Evolutionary conservation across 2,329 filamentous ascomycete species (phyloP).

Genomic region (Endoconidiophora polonica): DNA sequence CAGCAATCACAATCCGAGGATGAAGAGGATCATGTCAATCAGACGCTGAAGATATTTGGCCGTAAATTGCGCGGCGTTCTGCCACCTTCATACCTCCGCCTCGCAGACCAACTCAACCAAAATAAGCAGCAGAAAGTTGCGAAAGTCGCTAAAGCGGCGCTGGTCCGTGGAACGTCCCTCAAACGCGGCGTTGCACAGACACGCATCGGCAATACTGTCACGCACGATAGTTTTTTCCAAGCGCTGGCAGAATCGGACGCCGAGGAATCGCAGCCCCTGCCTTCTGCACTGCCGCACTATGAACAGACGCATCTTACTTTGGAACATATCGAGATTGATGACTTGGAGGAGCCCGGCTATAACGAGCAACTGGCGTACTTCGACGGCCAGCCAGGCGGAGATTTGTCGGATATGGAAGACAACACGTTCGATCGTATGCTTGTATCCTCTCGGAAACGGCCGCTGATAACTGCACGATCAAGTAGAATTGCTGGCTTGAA

Average conservation of each 20-base stretch:
- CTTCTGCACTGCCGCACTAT: not conserved
- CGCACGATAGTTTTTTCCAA: constrained; percentile 7
- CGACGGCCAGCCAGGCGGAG: constrained; percentile 15
- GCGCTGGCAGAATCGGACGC: constrained; percentile 10
- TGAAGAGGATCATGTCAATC: constrained; percentile 13
- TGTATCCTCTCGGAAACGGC: constrained; percentile 24
- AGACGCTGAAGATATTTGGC: constrained; percentile 15
- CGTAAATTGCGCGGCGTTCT: constrained; percentile 42
- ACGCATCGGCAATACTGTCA: not conserved
- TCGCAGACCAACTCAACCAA: constrained; percentile 31
- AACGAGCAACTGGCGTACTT: no score
- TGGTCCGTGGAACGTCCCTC: not conserved
- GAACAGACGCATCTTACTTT: constrained; percentile 6
- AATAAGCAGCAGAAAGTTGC: constrained; percentile 8
- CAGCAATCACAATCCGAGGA: constrained; percentile 25
- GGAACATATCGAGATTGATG: constrained; percentile 1
- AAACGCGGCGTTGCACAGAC: constrained; percentile 9
- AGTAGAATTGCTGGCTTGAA: constrained; percentile 15
- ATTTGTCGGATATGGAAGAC: constrained; percentile 30
- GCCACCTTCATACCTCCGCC: constrained; percentile 49
- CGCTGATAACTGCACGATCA: constrained; percentile 17
- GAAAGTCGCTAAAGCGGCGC: not conserved
- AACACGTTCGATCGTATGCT: constrained; percentile 36
- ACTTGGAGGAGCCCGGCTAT: constrained; percentile 18
- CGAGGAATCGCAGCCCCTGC: constrained; percentile 16